These are phyloP conservation scores for Vanrija sp. DNA, from an alignment of 1,284 basidiomycete genomes.

Conservation along the genomic window DNA sequence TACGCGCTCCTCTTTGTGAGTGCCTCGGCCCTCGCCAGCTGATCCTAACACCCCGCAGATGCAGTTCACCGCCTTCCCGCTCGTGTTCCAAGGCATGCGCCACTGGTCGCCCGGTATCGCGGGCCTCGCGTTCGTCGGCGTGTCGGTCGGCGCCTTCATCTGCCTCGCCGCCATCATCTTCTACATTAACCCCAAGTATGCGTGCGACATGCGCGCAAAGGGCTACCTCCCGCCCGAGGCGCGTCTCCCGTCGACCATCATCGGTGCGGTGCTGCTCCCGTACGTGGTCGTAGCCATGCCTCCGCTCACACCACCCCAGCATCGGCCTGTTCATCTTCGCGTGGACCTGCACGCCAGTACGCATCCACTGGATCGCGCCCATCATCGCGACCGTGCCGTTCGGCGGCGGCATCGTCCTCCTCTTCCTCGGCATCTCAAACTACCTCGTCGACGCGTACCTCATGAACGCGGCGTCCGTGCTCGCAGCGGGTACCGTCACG, in stretches of 20 bases:
- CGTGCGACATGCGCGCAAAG: constrained; percentile 9
- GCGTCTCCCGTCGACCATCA: constrained; percentile 59
- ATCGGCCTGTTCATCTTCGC: constrained; percentile 34
- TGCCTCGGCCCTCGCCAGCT: not conserved
- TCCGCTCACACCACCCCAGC: too few relatives aligned
- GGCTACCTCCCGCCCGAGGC: constrained; percentile 46
- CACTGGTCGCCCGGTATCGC: constrained; percentile 52
- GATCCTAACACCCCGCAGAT: constrained; percentile 19
- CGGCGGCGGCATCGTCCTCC: constrained; percentile 47
- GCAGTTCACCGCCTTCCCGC: constrained; percentile 44
- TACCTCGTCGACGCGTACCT: constrained; percentile 65
- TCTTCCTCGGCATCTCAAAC: constrained; percentile 23
- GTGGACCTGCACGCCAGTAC: constrained; percentile 57
- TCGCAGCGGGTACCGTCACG: constrained; percentile 64
- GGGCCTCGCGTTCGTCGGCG: constrained; percentile 63
- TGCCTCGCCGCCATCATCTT: constrained; percentile 57
- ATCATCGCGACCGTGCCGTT: constrained; percentile 62
- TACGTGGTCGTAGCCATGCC: too few relatives aligned
- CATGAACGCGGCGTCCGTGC: constrained; percentile 54
- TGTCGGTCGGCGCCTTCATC: constrained; percentile 57
- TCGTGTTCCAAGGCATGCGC: constrained; percentile 38
- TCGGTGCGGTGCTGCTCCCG: constrained; percentile 59
- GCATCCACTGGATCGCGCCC: constrained; percentile 60
- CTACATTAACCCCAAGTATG: constrained; percentile 28
- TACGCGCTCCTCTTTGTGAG: constrained; percentile 44